Evolutionary conservation across 2,329 filamentous ascomycete genomes (phyloP).

Genomic region (Aspergillus terreus): DNA sequence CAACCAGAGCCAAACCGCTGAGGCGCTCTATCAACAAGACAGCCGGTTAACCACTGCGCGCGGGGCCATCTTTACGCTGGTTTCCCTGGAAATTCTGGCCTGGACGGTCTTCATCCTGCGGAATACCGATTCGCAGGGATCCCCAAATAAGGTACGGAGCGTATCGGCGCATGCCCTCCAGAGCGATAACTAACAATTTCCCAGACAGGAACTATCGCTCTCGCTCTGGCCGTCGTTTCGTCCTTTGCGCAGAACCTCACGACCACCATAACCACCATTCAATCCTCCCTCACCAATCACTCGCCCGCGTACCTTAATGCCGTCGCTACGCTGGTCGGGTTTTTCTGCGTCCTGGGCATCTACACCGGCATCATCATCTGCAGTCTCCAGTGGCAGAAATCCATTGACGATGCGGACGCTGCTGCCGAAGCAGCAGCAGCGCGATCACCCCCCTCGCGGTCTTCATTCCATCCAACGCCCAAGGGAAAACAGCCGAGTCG

Average conservation of each 20-base stretch:
- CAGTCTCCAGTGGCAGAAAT: constrained; percentile 16
- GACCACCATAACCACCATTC: not conserved
- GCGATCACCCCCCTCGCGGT: not conserved
- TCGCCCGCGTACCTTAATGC: constrained; percentile 11
- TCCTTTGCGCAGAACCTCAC: not conserved
- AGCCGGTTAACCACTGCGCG: constrained; percentile 8
- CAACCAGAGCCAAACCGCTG: not conserved
- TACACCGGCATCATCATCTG: constrained; percentile 18
- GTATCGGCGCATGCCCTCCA: not conserved
- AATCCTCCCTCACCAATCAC: constrained; percentile 7
- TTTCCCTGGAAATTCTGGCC: constrained; percentile 19
- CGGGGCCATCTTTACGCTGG: constrained; percentile 15
- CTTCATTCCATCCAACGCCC: not conserved
- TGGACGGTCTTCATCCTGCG: constrained; percentile 16
- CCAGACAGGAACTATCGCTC: not conserved
- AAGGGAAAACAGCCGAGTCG: not conserved
- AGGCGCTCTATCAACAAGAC: not conserved
- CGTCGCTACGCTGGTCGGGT: constrained; percentile 8
- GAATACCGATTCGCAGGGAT: not conserved
- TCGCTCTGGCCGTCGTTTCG: not conserved
- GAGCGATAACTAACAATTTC: no score
- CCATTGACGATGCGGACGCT: constrained; percentile 1
- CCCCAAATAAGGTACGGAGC: not conserved
- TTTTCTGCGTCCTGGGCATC: constrained; percentile 18
- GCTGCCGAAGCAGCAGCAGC: not conserved